Base-by-base conservation (phyloP, 208 protist species). In the Leishmania mexicana region DNA sequence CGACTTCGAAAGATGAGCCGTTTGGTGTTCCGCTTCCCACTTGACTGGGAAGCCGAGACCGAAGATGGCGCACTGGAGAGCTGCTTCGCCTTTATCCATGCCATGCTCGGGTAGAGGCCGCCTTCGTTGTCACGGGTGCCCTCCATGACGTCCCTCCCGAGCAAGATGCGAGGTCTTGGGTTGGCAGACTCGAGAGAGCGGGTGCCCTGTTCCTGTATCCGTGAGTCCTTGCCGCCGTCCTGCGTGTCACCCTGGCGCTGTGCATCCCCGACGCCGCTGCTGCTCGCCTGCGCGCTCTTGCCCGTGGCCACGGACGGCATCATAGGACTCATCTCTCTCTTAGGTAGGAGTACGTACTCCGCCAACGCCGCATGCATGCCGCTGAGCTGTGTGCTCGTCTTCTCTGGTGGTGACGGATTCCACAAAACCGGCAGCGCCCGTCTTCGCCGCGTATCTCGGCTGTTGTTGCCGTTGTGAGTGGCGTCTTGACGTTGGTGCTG, bases 141-240 rank as follows among this genome's bases (percentile, higher is more conserved):
- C 60, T 78, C 74, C 74, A 31, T 19, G 74, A 21, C 64, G 53
- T 78, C 74, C 64, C 45, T 31, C 51, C 49, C 64, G 53, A 42
- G 8, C 51, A 68, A 57, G 73, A 21, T 8, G 38, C 54, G 2
- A 71, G 17, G 64, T 3, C 54, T 62, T 1, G 74, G 73, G 54
- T 79, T 71, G 42, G 68, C 51, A 10, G 75, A 75, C 38, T 71
- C 74, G n/a, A 75, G 78, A 76, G 76, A 79, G 54, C 74, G 67
- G 4, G 68, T 78, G 35, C 58, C 75, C 47, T 35, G 51, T 31
- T 67, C 49, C 58, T 74, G 71, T 53, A 67, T 67, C 53, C 68
- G 76, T 15, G 60, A 70, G 70, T 85, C 81, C 68, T 85, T 75
- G 53, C 75, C 80, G 67, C 80, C 74, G 31, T 75, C 75, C 42